phyloP scores from a whole-genome alignment of 1,284 basidiomycete genomes.

The Malassezia arunalokei region DNA sequence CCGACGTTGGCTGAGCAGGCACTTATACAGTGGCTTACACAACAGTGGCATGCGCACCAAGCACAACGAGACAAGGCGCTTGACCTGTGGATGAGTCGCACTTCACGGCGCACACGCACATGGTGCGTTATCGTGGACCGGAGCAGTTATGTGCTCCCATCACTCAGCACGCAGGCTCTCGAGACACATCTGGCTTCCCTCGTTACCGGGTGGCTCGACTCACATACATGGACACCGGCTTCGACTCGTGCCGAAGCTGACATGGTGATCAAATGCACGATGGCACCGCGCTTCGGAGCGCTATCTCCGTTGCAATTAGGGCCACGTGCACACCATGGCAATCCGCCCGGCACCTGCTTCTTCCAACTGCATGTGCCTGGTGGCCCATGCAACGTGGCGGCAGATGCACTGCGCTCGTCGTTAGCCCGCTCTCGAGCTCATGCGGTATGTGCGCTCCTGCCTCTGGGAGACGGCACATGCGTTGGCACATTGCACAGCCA shows the following conservation, averaged over 20 bases:
- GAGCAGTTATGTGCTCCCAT: conserved; percentile 35
- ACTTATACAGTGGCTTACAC: conserved; percentile 18
- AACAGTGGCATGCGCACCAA: conserved; percentile 18
- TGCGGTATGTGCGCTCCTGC: conserved; percentile 4
- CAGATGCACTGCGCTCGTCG: not conserved
- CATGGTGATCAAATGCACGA: conserved; percentile 4
- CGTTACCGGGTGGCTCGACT: not conserved
- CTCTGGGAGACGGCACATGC: not conserved
- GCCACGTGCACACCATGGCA: conserved; percentile 12
- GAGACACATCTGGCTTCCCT: conserved; percentile 20
- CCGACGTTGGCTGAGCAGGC: conserved; percentile 20
- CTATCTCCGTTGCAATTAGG: conserved; percentile 7
- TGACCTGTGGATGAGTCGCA: conserved; percentile 9
- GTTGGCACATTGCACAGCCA: not conserved
- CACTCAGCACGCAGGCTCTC: conserved; percentile 26
- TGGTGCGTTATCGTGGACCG: conserved; percentile 32
- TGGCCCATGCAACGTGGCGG: not conserved
- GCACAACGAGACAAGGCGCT: conserved; percentile 17
- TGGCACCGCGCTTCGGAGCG: conserved; percentile 13
- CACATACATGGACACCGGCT: not conserved
- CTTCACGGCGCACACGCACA: conserved; percentile 1
- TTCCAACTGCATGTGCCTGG: conserved; percentile 5
- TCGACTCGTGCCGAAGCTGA: not conserved
- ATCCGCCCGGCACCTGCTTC: conserved; percentile 5
- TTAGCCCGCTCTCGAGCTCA: conserved; percentile 8